Percentiles rank a stretch among this genome's conserved stretches.
These are phyloP conservation scores for Isochrysis galbana DNA, from an alignment of 78 protist genomes.

Conservation along the genomic window DNA sequence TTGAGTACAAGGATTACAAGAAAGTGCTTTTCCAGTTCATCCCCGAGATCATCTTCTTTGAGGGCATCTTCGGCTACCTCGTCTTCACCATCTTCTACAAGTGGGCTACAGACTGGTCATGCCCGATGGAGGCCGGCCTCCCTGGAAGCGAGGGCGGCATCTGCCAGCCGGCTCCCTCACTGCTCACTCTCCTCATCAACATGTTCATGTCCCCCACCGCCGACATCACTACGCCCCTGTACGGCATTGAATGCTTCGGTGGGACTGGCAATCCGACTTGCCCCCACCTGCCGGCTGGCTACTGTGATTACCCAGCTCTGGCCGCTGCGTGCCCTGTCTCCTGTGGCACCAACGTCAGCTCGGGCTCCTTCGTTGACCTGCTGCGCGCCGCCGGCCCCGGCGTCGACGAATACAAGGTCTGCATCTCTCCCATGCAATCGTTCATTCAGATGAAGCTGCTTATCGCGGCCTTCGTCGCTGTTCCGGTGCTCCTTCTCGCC, in stretches of 20 bases:
- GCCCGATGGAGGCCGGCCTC: not conserved
- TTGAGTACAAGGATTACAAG: slow-evolving; percentile 60
- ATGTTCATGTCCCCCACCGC: slow-evolving; percentile 79
- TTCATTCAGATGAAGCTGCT: slow-evolving; percentile 69
- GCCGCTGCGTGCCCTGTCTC: not conserved
- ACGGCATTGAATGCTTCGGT: not conserved
- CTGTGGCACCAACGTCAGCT: not conserved
- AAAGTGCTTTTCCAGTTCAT: slow-evolving; percentile 80
- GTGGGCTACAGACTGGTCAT: slow-evolving; percentile 67
- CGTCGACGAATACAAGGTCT: not conserved
- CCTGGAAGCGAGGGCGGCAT: not conserved
- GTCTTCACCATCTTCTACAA: slow-evolving; percentile 78
- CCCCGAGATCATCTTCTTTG: slow-evolving; percentile 94
- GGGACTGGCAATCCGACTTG: not conserved
- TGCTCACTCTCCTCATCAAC: slow-evolving; percentile 77
- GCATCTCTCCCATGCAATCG: not conserved
- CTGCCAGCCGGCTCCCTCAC: slow-evolving; percentile 49
- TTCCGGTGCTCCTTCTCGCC: slow-evolving; percentile 85
- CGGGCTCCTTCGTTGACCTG: not conserved
- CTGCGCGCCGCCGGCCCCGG: not conserved
- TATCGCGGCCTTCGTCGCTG: slow-evolving; percentile 73
- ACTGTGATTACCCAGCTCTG: not conserved
- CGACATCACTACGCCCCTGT: not conserved
- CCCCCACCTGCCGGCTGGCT: not conserved
- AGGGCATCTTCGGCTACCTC: slow-evolving; percentile 95